Evolutionary conservation across 2,329 filamentous ascomycete species (phyloP), one percentile per base, ranked within the genome.

Genomic region (Fusarium brachygibbosum): DNA sequence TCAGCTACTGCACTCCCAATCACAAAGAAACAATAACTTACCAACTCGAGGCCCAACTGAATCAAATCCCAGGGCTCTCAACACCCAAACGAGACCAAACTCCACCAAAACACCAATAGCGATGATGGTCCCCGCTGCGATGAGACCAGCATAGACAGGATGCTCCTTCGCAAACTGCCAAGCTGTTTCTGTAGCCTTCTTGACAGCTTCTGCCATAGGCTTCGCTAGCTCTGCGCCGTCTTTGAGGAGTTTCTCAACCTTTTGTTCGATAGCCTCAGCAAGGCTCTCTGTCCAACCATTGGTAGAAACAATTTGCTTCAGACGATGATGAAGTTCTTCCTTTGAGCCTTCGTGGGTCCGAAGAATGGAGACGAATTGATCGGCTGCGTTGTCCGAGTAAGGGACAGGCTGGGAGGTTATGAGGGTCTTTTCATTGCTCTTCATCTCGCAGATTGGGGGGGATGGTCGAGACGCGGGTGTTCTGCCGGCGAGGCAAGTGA

Each of bases 31-130:
- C 11, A 28, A 19, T 21, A 16, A 68, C 72, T 40, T 56, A 72
- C 73, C 68, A 4, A 63, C 6, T 19, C 62, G 48, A 2, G 68
- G 72, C 0, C 74, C 74, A 38, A 56, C 3, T 21, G 52, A 2
- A 28, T 62, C 61, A 13, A 75, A 75, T 1, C 73, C 73, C 3
- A 75, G 35, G 3, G 68, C 66, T 11, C 68, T 59, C 52, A 75
- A 17, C 12, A 72, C 57, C 72, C 72, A 74, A 9, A 45, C 16
- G 0, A 74, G 66, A 2, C 64, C 66, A 38, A 74, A 57, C 19
- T 60, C 58, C 9, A 58, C 65, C 16, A 75, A 38, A 3, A 74
- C 32, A 3, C 58, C 74, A 12, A 76, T 37, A 12, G 64, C 66
- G 6, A 74, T 42, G 4, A 75, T 32, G 0, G 65, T 69, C 4